phyloP scores from a whole-genome alignment of 1,284 basidiomycete genomes.

The Papiliotrema terrestris region DNA sequence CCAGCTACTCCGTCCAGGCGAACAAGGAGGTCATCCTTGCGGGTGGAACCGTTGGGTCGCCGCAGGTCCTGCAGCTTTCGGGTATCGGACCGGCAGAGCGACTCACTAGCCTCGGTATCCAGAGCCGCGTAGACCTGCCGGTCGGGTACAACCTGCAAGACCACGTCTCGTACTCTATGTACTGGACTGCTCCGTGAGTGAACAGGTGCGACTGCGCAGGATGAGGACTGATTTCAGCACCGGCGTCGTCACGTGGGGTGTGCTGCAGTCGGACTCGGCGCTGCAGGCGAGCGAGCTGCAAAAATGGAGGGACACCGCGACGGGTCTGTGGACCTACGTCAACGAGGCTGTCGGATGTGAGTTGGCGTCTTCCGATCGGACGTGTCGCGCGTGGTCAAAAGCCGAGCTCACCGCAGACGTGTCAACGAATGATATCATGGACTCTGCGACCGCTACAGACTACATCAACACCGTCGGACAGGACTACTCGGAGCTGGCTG shows the following conservation, averaged over 20 bases:
- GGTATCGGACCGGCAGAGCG: constrained; percentile 66
- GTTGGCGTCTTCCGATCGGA: neutral
- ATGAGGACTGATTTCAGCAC: constrained; percentile 6
- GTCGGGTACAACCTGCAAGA: constrained; percentile 75
- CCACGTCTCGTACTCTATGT: constrained; percentile 54
- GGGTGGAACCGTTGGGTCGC: constrained; percentile 62
- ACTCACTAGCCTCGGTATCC: constrained; percentile 56
- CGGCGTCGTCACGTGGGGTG: constrained; percentile 40
- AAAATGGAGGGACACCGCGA: constrained; percentile 27
- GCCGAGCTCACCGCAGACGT: constrained; percentile 14
- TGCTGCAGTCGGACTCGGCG: constrained; percentile 22
- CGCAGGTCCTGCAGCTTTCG: constrained; percentile 65
- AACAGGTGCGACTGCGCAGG: neutral
- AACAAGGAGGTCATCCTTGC: constrained; percentile 53
- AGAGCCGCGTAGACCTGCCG: constrained; percentile 55
- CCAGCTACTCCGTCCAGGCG: constrained; percentile 53
- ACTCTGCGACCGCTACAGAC: constrained; percentile 12
- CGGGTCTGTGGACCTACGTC: constrained; percentile 47
- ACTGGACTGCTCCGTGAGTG: constrained; percentile 38
- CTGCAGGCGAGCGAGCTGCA: constrained; percentile 25
- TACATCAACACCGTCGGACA: constrained; percentile 55
- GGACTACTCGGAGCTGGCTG: constrained; percentile 64
- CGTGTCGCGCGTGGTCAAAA: neutral
- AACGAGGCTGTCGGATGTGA: constrained; percentile 48
- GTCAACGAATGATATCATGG: constrained; percentile 28